phyloP scores from a whole-genome alignment of 495 filamentous ascomycete genomes.

The Annulohypoxylon nitens region DNA sequence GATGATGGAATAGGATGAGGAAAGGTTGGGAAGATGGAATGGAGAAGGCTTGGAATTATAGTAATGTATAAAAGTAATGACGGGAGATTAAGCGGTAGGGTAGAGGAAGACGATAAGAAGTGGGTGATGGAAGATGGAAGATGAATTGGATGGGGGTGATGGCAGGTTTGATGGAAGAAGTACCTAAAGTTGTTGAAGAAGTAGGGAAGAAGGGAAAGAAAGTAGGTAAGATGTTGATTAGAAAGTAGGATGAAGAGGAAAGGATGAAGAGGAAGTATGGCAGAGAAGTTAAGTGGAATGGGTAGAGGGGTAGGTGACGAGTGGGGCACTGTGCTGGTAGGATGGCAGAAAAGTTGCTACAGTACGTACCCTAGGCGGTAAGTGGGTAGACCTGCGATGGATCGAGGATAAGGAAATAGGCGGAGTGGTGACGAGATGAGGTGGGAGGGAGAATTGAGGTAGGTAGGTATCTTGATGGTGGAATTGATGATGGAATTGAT shows the following conservation, averaged over 20 bases:
- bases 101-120: too few species aligned
- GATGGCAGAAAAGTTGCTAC: too few species aligned
- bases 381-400: too few species aligned
- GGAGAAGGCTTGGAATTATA: background rate
- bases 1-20: too few species aligned
- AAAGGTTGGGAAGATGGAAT: background rate
- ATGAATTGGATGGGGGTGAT: too few species aligned
- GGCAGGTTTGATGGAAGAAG: background rate
- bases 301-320: background rate
- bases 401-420: too few species aligned
- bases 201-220: background rate
- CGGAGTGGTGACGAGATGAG: background rate
- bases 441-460: background rate
- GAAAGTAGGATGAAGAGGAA: background rate
- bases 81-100: background rate
- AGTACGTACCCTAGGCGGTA: too few species aligned
- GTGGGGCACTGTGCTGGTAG: too few species aligned
- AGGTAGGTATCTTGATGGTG: background rate
- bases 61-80: background rate
- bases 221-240: background rate
- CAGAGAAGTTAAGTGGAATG: background rate
- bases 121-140: too few species aligned
- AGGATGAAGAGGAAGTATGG: background rate
- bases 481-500: too few species aligned
- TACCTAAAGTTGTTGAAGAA: background rate